phyloP scores from a whole-genome alignment of 176 grass and related monocot species.

The Zea luxurians region DNA sequence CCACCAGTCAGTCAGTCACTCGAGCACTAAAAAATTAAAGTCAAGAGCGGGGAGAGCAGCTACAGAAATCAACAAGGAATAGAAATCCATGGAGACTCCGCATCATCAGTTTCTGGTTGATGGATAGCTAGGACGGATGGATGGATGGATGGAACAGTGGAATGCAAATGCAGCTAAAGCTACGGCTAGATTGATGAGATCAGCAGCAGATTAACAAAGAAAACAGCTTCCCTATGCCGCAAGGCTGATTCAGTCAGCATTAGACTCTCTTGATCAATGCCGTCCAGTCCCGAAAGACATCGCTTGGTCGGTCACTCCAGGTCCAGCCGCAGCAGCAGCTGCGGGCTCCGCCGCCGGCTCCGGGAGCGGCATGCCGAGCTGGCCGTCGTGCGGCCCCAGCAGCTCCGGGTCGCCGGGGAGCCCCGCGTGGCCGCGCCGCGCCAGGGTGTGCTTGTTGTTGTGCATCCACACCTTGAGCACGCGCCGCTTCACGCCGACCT shows the following conservation, averaged over 20 bases:
- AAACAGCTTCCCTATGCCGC: not conserved
- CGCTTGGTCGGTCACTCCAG: conserved; percentile 15
- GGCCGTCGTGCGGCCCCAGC: not conserved
- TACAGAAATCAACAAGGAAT: not conserved
- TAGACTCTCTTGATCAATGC: not conserved
- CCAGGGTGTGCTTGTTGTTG: conserved; percentile 85
- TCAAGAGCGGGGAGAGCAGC: not conserved
- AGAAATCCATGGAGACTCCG: conserved; percentile 7
- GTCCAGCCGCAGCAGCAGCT: conserved; percentile 38
- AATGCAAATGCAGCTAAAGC: conserved; percentile 39
- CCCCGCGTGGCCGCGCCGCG: conserved; percentile 19
- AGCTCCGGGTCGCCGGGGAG: conserved; percentile 15
- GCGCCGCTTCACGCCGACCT: conserved; percentile 82
- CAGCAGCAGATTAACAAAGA: not conserved
- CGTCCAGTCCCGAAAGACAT: not conserved
- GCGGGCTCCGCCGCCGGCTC: conserved; percentile 21
- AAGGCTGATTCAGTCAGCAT: not conserved
- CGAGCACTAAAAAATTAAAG: not conserved
- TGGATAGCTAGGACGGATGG: conserved; percentile 22
- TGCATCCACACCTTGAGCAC: conserved; percentile 97
- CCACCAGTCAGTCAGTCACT: conserved; percentile 4
- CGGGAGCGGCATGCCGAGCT: conserved; percentile 20
- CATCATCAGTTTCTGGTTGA: conserved; percentile 31
- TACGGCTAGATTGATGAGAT: conserved; percentile 26
- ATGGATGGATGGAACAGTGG: conserved; percentile 25